These are phyloP conservation scores for Stylonectria norvegica DNA, from an alignment of 2,329 filamentous ascomycete genomes.

Conservation along the genomic window DNA sequence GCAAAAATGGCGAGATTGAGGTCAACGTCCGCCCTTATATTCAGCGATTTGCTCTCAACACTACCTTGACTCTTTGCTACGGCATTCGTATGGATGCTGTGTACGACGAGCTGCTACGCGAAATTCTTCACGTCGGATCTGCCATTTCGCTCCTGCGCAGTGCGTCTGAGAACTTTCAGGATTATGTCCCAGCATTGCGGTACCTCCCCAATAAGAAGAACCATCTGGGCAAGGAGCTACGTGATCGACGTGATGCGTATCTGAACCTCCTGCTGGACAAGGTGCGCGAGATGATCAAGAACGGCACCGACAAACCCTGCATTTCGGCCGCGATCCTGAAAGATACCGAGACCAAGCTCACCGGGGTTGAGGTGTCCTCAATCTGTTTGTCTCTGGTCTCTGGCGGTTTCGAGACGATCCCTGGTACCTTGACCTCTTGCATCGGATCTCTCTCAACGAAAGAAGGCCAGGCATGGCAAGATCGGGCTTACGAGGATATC, in stretches of 20 bases:
- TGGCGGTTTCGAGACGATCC: constrained; percentile 53
- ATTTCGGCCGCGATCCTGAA: constrained; percentile 53
- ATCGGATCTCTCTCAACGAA: constrained; percentile 47
- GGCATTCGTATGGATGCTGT: constrained; percentile 53
- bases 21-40: constrained; percentile 48
- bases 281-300: constrained; percentile 34
- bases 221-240: constrained; percentile 41
- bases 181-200: constrained; percentile 49
- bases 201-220: constrained; percentile 52
- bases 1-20: constrained; percentile 38
- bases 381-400: constrained; percentile 52
- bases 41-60: constrained; percentile 52
- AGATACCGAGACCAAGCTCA: constrained; percentile 51
- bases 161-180: constrained; percentile 51
- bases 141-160: constrained; percentile 48
- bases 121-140: constrained; percentile 51
- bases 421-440: constrained; percentile 49
- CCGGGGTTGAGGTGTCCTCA: constrained; percentile 49
- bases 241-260: constrained; percentile 47
- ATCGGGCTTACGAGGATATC: constrained; percentile 51
- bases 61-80: constrained; percentile 52
- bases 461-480: constrained; percentile 48
- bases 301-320: constrained; percentile 51
- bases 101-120: constrained; percentile 48
- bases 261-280: constrained; percentile 47